A percentile compares a stretch with the other conserved stretches of the same genome.
phyloP scores from a whole-genome alignment of 352 stramenopile genomes.

The Pythium apleroticum region DNA sequence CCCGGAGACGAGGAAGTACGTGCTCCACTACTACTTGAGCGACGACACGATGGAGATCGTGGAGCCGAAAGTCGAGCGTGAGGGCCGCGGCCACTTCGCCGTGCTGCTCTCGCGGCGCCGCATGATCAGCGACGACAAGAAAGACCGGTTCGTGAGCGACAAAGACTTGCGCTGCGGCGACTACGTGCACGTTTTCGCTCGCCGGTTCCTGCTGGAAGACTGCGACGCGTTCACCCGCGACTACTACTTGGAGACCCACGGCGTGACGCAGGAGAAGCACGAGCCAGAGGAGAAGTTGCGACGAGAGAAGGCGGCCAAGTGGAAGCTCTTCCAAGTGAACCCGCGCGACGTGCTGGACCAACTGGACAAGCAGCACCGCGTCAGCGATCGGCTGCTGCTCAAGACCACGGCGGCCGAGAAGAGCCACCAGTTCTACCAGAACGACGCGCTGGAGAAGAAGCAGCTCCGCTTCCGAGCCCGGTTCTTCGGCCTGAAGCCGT shows the following conservation, averaged over 20 bases:
- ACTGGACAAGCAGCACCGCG: slow-evolving; percentile 24
- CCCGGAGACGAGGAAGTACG: slow-evolving; percentile 84
- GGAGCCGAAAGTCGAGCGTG: slow-evolving; percentile 62
- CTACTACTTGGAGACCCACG: slow-evolving; percentile 85
- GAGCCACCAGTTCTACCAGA: slow-evolving; percentile 32
- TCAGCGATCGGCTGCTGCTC: neutral
- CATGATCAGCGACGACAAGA: slow-evolving; percentile 43
- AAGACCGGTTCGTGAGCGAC: slow-evolving; percentile 47
- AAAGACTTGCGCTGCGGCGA: slow-evolving; percentile 85
- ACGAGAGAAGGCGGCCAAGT: slow-evolving; percentile 35
- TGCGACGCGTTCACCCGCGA: slow-evolving; percentile 91
- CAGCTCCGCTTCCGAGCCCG: slow-evolving; percentile 74
- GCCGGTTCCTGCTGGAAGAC: slow-evolving; percentile 86
- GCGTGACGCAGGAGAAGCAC: slow-evolving; percentile 76
- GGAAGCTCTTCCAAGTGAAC: slow-evolving; percentile 54
- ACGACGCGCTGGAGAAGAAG: slow-evolving; percentile 55
- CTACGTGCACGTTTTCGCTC: slow-evolving; percentile 80
- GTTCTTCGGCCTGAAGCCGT: slow-evolving; percentile 40
- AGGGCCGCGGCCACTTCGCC: slow-evolving; percentile 60
- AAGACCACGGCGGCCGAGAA: slow-evolving; percentile 2
- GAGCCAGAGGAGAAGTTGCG: slow-evolving; percentile 22
- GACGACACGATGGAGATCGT: slow-evolving; percentile 93
- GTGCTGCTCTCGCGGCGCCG: slow-evolving; percentile 83
- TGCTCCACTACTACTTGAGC: slow-evolving; percentile 91
- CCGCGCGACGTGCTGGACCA: slow-evolving; percentile 25